These are phyloP conservation scores for Leucosporidium creatinivorum DNA, from an alignment of 768 basidiomycete species.

Conservation along the genomic window DNA sequence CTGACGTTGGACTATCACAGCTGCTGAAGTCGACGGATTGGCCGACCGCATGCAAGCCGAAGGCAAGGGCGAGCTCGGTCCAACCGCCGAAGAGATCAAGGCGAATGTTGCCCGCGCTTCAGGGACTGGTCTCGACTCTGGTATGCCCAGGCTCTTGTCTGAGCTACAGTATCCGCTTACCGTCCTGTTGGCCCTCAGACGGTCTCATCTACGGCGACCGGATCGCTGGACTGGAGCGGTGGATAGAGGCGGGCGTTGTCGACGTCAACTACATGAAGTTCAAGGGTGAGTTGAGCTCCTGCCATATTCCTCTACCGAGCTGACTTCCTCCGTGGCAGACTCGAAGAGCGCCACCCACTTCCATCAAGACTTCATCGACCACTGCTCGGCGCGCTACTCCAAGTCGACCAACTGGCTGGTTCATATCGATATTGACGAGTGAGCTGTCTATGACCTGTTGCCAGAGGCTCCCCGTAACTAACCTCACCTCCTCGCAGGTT, in stretches of 20 bases:
- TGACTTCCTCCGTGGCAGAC: background rate
- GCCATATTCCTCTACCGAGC: background rate
- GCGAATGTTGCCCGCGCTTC: background rate
- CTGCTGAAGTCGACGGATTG: constrained; percentile 21
- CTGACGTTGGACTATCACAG: too few species aligned
- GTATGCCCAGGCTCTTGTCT: too few species aligned
- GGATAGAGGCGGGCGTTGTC: constrained; percentile 27
- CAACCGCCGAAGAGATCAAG: constrained; percentile 29
- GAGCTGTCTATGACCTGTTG: background rate
- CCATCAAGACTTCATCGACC: constrained; percentile 16
- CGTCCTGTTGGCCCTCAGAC: too few species aligned
- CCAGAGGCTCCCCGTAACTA: background rate
- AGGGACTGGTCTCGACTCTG: constrained; percentile 10
- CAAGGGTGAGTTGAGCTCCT: constrained; percentile 6
- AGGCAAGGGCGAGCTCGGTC: constrained; percentile 20
- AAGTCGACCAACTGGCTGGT: constrained; percentile 19
- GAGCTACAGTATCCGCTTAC: too few species aligned
- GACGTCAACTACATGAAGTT: constrained; percentile 26
- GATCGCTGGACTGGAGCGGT: constrained; percentile 21
- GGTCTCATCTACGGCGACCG: too few species aligned
- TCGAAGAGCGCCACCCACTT: constrained; percentile 6
- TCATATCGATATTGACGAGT: constrained; percentile 25
- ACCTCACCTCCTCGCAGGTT: constrained; percentile 1
- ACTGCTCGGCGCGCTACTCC: constrained; percentile 13
- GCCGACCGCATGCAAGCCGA: constrained; percentile 20